Evolutionary conservation across 345 rosid species (phyloP).

Genomic region (Boechera divaricarpa): DNA sequence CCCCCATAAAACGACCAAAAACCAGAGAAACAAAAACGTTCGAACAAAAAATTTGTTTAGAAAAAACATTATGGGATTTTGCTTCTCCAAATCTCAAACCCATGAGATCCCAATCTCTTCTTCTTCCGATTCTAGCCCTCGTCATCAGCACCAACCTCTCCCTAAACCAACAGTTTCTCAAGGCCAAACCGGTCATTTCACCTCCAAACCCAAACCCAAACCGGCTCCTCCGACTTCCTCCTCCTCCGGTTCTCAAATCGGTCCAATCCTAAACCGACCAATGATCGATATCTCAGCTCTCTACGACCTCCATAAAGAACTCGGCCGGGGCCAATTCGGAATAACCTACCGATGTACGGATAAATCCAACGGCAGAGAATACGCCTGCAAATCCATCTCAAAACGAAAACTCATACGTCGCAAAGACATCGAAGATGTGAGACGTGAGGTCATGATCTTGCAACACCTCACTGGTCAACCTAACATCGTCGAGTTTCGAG

Average conservation of each 20-base stretch:
- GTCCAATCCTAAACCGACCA: slow-evolving; percentile 61
- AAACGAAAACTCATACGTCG: slow-evolving; percentile 57
- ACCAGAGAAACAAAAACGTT: slow-evolving; percentile 28
- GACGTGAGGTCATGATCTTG: slow-evolving; percentile 75
- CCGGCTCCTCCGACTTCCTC: slow-evolving; percentile 26
- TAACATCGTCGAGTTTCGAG: slow-evolving; percentile 82
- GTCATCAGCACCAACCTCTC: slow-evolving; percentile 37
- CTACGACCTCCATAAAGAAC: slow-evolving; percentile 66
- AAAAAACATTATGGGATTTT: slow-evolving; percentile 52
- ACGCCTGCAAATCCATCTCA: slow-evolving; percentile 89
- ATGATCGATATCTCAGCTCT: slow-evolving; percentile 58
- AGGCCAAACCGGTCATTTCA: neutral
- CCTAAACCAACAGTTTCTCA: slow-evolving; percentile 41
- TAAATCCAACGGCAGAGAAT: slow-evolving; percentile 61
- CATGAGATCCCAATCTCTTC: slow-evolving; percentile 64
- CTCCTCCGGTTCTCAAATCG: slow-evolving; percentile 52
- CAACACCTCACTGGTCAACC: slow-evolving; percentile 92
- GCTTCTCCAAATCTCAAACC: slow-evolving; percentile 47
- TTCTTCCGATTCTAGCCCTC: slow-evolving; percentile 56
- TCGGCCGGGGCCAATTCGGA: slow-evolving; percentile 89
- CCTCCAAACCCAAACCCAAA: slow-evolving; percentile 28
- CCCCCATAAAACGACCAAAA: slow-evolving; percentile 6
- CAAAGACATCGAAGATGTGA: slow-evolving; percentile 66
- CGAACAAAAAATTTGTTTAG: slow-evolving; percentile 21
- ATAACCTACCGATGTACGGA: slow-evolving; percentile 74